These are phyloP conservation scores for Sporothrix globosa DNA, from an alignment of 2,329 filamentous ascomycete species.

Conservation along the genomic window DNA sequence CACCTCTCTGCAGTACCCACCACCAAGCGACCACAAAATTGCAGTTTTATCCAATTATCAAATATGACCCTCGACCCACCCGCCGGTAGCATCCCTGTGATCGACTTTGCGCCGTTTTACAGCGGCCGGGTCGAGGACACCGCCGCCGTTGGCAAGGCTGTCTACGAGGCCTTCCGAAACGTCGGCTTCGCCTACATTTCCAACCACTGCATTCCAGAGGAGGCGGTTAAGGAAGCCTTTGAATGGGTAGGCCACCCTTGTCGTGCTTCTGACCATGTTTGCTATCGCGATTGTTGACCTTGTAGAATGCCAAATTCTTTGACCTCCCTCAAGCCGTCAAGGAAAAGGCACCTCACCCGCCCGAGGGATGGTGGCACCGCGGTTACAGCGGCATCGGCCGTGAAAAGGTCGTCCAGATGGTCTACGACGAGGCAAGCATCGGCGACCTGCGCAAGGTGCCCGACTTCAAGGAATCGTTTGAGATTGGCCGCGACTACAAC, in stretches of 20 bases:
- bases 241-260: background rate
- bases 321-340: constrained; percentile 42
- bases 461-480: constrained; percentile 49
- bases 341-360: constrained; percentile 44
- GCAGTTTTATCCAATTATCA: background rate
- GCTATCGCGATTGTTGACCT: too few relatives aligned
- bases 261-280: too few relatives aligned
- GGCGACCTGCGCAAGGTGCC: constrained; percentile 39
- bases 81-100: constrained; percentile 31
- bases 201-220: constrained; percentile 44
- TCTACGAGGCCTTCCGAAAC: constrained; percentile 41
- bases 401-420: constrained; percentile 45
- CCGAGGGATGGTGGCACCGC: constrained; percentile 45
- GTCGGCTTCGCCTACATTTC: constrained; percentile 45
- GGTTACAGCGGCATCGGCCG: constrained; percentile 46
- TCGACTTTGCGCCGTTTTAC: constrained; percentile 33
- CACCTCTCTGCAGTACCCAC: background rate
- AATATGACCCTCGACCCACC: background rate
- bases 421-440: constrained; percentile 41
- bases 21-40: background rate
- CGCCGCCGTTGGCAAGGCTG: constrained; percentile 30
- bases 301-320: constrained; percentile 40
- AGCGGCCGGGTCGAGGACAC: constrained; percentile 24
- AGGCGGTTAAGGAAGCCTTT: constrained; percentile 47
- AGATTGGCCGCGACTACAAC: constrained; percentile 44